Percentiles rank a stretch among this genome's conserved stretches.
These are phyloP conservation scores for Colletotrichum paranaense DNA, from an alignment of 2,329 filamentous ascomycete species.

Conservation along the genomic window DNA sequence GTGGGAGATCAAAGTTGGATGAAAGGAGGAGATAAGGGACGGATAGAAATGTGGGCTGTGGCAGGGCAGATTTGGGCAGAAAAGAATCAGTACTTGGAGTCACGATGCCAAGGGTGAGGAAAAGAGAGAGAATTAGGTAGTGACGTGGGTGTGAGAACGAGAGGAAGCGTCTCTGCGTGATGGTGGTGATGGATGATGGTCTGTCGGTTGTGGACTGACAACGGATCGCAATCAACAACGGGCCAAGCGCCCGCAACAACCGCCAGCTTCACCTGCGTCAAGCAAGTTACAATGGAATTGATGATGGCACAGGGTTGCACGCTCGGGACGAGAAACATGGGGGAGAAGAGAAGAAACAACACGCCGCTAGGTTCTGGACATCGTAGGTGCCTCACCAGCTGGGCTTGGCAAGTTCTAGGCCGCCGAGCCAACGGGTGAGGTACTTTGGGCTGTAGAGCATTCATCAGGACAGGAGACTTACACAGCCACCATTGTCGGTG, in stretches of 20 bases:
- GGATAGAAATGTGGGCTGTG: neutral
- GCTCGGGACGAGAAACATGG: neutral
- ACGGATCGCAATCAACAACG: neutral
- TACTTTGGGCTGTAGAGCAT: neutral
- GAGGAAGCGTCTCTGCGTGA: neutral
- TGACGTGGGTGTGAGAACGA: neutral
- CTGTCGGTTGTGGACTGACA: neutral
- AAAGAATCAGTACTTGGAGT: neutral
- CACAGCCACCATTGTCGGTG: slow-evolving; percentile 22
- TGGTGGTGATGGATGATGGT: neutral
- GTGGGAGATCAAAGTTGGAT: neutral
- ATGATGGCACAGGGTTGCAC: neutral
- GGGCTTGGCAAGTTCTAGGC: neutral
- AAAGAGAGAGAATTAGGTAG: neutral
- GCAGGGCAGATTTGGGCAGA: neutral
- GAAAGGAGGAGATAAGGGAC: neutral
- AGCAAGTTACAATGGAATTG: no score
- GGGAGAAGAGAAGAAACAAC: neutral
- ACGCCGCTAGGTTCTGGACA: neutral
- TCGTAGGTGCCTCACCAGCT: neutral
- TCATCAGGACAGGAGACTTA: neutral
- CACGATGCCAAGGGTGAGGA: neutral
- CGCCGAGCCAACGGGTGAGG: neutral
- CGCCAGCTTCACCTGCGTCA: neutral
- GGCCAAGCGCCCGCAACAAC: neutral